Percentiles rank a stretch among this genome's conserved stretches.
These are phyloP conservation scores for Alternaria ethzedia DNA, from an alignment of 2,329 filamentous ascomycete species.

Conservation along the genomic window DNA sequence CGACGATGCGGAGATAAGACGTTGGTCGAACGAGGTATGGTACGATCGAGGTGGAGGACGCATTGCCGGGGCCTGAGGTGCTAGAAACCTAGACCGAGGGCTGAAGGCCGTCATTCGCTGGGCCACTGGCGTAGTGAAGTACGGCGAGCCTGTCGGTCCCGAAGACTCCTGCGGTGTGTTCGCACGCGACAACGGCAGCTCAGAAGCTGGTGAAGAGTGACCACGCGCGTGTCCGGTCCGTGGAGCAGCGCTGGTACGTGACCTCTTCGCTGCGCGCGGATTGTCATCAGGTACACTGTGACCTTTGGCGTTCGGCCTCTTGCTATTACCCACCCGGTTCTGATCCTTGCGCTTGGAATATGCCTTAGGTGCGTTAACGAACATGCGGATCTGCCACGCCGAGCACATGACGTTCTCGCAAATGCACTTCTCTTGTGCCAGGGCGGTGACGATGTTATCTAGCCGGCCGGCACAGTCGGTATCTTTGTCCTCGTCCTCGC, in stretches of 20 bases:
- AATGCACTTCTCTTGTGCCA: conserved; percentile 45
- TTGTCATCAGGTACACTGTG: conserved; percentile 2
- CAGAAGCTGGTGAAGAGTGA: conserved; percentile 12
- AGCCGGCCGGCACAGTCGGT: conserved; percentile 36
- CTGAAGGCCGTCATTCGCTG: background rate
- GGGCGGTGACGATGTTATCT: conserved; percentile 37
- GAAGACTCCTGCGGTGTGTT: conserved; percentile 12
- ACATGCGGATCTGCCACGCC: conserved; percentile 46
- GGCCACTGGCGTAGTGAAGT: conserved; percentile 2
- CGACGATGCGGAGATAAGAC: background rate
- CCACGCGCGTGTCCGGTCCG: conserved; percentile 5
- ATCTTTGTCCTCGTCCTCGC: conserved; percentile 42
- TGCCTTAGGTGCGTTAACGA: conserved; percentile 45
- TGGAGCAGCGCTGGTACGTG: conserved; percentile 4
- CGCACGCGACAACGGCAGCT: conserved; percentile 5
- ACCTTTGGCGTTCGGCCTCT: conserved; percentile 34
- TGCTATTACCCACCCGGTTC: conserved; percentile 45
- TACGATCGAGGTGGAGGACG: background rate
- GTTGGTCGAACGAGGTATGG: conserved; percentile 3
- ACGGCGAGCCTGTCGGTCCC: background rate
- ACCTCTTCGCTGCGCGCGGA: conserved; percentile 11
- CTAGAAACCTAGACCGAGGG: background rate
- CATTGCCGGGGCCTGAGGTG: background rate
- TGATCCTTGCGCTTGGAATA: conserved; percentile 43
- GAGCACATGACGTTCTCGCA: conserved; percentile 48